Conservation (phyloP, 2,329 filamentous ascomycete species). For the Colletotrichum chrysophilum region DNA sequence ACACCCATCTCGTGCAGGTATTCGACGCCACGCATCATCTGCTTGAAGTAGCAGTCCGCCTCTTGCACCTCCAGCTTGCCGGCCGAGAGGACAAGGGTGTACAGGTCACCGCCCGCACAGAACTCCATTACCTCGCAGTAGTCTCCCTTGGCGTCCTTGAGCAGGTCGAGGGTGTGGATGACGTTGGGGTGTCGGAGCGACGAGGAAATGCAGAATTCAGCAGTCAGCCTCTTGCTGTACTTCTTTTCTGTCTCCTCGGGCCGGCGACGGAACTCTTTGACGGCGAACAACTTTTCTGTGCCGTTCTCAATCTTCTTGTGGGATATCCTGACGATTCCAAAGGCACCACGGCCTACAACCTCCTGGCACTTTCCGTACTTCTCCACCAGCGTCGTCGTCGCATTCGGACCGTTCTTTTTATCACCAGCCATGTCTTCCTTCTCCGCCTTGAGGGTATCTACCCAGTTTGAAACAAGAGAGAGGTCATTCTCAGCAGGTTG, state of each 20-base stretch:
- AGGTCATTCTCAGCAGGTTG: constrained; percentile 74
- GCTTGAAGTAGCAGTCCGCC: constrained; percentile 98
- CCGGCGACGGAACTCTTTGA: constrained; percentile 95
- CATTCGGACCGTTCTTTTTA: constrained; percentile 77
- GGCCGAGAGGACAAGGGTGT: constrained; percentile 88
- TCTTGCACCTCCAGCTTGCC: constrained; percentile 91
- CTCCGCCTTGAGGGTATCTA: constrained; percentile 90
- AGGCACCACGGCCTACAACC: constrained; percentile 92
- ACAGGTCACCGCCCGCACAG: constrained; percentile 94
- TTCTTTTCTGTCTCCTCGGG: constrained; percentile 96
- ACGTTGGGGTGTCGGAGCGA: constrained; percentile 96
- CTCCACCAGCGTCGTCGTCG: constrained; percentile 82
- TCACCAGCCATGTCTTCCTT: constrained; percentile 72
- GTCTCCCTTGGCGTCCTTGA: constrained; percentile 95
- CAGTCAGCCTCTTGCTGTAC: constrained; percentile 95
- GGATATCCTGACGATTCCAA: constrained; percentile 96
- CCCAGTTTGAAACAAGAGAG: constrained; percentile 94
- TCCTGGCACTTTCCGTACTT: constrained; percentile 99
- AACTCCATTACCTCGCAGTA: constrained; percentile 99
- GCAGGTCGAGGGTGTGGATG: constrained; percentile 93
- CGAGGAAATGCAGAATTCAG: constrained; percentile 98
- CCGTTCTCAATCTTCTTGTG: constrained; percentile 91
- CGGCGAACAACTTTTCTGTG: constrained; percentile 90
- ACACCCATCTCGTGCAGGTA: constrained; percentile 99
- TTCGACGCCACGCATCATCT: constrained; percentile 98